Percentiles rank a stretch among this genome's conserved stretches.
These are phyloP conservation scores for Tetradesmus lagerheimii DNA, from an alignment of 139 green algal species.

Conservation along the genomic window DNA sequence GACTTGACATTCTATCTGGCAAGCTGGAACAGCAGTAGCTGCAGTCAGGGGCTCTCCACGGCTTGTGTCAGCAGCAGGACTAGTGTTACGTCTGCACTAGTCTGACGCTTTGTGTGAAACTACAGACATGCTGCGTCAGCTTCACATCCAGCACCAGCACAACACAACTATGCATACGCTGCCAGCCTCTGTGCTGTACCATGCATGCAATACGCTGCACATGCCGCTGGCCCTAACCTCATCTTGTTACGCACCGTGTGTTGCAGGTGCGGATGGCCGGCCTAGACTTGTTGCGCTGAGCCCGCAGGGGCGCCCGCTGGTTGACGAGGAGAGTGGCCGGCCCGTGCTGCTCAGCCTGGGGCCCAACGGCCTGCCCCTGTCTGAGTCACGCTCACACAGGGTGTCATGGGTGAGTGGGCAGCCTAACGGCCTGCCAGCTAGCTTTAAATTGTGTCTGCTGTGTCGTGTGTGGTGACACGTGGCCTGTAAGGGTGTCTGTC, in stretches of 20 bases:
- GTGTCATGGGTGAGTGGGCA: neutral
- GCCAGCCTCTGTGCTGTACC: neutral
- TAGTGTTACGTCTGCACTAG: no score
- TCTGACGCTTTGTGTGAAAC: no score
- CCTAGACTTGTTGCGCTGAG: neutral
- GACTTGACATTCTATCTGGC: neutral
- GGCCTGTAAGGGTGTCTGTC: no score
- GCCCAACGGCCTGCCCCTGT: neutral
- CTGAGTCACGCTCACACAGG: neutral
- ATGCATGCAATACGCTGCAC: neutral
- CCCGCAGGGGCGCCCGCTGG: neutral
- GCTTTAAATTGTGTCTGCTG: no score
- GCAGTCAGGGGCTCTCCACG: neutral
- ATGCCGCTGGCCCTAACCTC: neutral
- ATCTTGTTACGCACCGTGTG: neutral
- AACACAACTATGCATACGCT: no score
- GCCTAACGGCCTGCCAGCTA: neutral
- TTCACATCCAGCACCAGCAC: no score
- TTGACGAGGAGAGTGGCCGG: neutral
- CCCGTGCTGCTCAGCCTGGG: slow-evolving; percentile 9
- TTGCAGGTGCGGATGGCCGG: neutral
- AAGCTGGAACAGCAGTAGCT: neutral
- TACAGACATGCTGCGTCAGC: no score
- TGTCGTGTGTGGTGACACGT: no score
- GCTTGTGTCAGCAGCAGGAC: neutral